Percentiles rank a stretch among this genome's conserved stretches.
Evolutionary conservation across 1,284 basidiomycete genomes (phyloP).

Genomic region (Sphaerobolus stellatus): DNA sequence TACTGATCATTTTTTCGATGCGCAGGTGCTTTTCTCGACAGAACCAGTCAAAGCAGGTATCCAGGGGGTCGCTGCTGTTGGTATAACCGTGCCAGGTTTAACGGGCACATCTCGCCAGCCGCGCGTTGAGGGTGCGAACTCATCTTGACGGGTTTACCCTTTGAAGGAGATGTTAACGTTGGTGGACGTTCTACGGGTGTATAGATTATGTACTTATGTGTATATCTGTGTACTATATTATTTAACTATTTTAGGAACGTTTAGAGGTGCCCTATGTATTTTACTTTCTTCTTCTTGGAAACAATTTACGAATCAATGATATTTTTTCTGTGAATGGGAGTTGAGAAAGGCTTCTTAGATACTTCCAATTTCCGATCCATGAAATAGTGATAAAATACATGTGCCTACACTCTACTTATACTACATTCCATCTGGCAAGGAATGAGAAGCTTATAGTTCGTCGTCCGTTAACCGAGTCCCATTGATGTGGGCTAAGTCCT

Average conservation of each 20-base stretch:
- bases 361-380: too few species aligned
- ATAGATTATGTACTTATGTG: too few species aligned
- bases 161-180: conserved; percentile 62
- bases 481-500: not conserved
- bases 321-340: too few species aligned
- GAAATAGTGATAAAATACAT: too few species aligned
- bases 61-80: conserved; percentile 61
- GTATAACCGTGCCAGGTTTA: conserved; percentile 58
- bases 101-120: conserved; percentile 43
- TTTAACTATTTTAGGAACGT: too few species aligned
- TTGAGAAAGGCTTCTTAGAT: too few species aligned
- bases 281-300: too few species aligned
- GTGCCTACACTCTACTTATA: too few species aligned
- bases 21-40: conserved; percentile 63
- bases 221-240: too few species aligned
- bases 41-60: conserved; percentile 70
- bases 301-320: too few species aligned
- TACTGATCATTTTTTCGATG: conserved; percentile 6
- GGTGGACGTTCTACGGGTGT: too few species aligned
- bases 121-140: conserved; percentile 43
- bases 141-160: conserved; percentile 61
- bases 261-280: too few species aligned
- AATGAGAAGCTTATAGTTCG: not conserved
- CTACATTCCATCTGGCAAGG: not conserved
- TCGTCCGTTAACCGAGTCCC: not conserved